Conservation (phyloP, 2,329 filamentous ascomycete genomes). For the Talaromyces sp. region DNA sequence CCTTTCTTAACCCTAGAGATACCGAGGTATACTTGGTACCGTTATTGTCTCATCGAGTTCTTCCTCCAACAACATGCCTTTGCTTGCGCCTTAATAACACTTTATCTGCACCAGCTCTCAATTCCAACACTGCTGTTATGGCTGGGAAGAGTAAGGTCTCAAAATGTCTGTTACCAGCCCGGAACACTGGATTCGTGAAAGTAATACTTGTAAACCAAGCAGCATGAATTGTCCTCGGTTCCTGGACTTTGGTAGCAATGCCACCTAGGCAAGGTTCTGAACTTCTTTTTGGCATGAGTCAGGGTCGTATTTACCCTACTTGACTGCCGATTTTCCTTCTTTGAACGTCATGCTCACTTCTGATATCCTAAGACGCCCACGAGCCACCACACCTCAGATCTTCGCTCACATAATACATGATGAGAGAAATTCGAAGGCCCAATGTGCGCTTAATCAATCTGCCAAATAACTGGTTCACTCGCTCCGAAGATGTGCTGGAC, state of each 20-base stretch:
- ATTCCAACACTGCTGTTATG: neutral
- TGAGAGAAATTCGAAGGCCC: neutral
- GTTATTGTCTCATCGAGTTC: neutral
- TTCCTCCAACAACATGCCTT: neutral
- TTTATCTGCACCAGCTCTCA: neutral
- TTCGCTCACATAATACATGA: neutral
- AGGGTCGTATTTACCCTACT: no score
- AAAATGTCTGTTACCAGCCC: neutral
- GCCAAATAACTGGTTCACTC: neutral
- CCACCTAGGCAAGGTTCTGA: neutral
- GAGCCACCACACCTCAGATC: neutral
- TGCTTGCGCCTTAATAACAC: neutral
- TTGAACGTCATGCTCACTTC: no score
- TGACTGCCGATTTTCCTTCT: no score
- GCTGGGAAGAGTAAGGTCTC: neutral
- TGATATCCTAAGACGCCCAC: neutral
- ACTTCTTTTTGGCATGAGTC: neutral
- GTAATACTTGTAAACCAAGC: neutral
- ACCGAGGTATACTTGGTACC: neutral
- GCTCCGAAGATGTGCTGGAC: slow-evolving; percentile 7
- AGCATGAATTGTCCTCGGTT: neutral
- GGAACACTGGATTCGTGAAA: neutral
- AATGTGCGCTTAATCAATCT: neutral
- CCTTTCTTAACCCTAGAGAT: slow-evolving; percentile 1
- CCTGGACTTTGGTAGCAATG: neutral